Evolutionary conservation across 2,329 filamentous ascomycete species (phyloP), one percentile per base, ranked within the genome.

Genomic region (Aureobasidium sp.): DNA sequence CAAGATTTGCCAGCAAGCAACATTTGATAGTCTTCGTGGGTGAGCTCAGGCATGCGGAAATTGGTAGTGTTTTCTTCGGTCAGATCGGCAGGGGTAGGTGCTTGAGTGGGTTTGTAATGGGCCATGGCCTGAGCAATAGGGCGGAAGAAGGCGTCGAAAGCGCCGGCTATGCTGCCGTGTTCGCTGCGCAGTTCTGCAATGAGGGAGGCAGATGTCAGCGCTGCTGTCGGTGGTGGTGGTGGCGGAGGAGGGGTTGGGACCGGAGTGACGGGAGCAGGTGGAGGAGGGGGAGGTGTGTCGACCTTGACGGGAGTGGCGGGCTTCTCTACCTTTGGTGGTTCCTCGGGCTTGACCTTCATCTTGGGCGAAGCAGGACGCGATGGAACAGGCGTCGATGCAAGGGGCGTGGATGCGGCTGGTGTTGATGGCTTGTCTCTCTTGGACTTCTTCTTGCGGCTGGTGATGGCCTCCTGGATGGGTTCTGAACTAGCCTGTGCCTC

Each of bases 401-500:
- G 27, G 34, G 48, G 48, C 17, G 48, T 51, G 8, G 48, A 41
- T 16, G 44, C 16, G 30, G 44, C 32, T 14, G 44, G 44, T 14
- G 44, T 48, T n/a, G 44, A 16, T 2, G 60, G 58, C 7, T 63
- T 57, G 6, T 68, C 64, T 70, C 89, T 91, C 74, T 87, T 90
- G 66, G 87, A 81, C 71, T 91, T 93, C 75, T 89, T 91, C 74
- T 90, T 90, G 49, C 88, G 80, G 29, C 86, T 86, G 44, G 89
- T 67, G 35, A 94, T 85, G 0, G 88, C 88, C 6, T 82, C 88
- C 59, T 79, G 74, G 8, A 75, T 72, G n/a, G 70, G 66, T 58
- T 81, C 79, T 57, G 81, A 77, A 7, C 67, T 63, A 4, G 62
- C 27, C 7, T 64, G 64, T 25, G 37, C 39, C 16, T 57, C 54